Percentiles rank a stretch among this genome's conserved stretches.
phyloP scores from a whole-genome alignment of 495 filamentous ascomycete genomes.

The Aspergillus indologenus region DNA sequence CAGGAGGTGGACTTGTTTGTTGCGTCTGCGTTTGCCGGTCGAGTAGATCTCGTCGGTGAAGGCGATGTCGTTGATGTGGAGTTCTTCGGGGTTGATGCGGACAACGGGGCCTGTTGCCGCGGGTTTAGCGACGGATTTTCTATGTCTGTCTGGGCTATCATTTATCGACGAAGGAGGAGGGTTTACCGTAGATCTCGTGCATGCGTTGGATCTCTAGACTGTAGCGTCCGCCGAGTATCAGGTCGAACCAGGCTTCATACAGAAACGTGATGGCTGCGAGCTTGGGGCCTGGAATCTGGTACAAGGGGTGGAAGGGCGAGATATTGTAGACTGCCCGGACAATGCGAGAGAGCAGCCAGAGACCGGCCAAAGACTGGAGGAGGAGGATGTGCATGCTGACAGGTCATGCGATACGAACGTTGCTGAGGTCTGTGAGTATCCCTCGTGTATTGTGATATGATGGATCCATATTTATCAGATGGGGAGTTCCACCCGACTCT shows the following conservation, averaged over 20 bases:
- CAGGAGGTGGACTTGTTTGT: neutral
- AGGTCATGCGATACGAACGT: too few species aligned
- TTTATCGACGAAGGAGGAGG: too few species aligned
- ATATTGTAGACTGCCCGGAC: too few species aligned
- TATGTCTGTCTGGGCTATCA: too few species aligned
- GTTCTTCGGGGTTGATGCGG: constrained; percentile 29
- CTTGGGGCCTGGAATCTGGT: constrained; percentile 45
- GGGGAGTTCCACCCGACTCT: too few species aligned
- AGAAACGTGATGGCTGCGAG: constrained; percentile 37
- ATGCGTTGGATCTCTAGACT: constrained; percentile 28
- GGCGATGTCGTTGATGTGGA: constrained; percentile 31
- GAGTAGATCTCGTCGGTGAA: constrained; percentile 28
- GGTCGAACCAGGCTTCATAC: constrained; percentile 34
- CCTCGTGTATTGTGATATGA: too few species aligned
- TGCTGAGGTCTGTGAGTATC: too few species aligned
- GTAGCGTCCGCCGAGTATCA: constrained; percentile 20
- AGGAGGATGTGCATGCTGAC: too few species aligned
- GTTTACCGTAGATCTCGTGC: constrained; percentile 35
- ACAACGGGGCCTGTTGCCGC: constrained; percentile 30
- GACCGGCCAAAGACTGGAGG: too few species aligned
- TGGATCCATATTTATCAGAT: too few species aligned
- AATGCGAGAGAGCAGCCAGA: too few species aligned
- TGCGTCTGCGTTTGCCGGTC: neutral
- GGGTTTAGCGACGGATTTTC: too few species aligned
- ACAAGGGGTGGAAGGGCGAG: constrained; percentile 33